phyloP scores from a whole-genome alignment of 177 flowering plant species.

The Telopea speciosissima region DNA sequence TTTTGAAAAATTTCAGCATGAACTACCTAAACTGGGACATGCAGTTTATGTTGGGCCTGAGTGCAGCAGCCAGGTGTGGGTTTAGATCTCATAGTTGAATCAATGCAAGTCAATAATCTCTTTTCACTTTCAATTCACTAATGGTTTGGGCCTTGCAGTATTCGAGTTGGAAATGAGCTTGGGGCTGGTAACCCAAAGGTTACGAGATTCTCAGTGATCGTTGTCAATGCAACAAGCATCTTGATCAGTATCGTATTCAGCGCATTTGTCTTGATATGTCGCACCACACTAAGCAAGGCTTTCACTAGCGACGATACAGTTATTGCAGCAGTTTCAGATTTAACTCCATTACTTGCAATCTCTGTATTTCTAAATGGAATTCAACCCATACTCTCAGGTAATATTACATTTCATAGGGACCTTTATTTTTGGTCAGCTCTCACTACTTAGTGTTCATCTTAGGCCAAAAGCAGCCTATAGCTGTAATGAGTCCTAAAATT shows the following conservation, averaged over 20 bases:
- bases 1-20: conserved; percentile 41
- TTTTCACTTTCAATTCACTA: too few relatives aligned
- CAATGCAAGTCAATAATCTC: neutral
- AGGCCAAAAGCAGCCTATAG: too few relatives aligned
- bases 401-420: neutral
- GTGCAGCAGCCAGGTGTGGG: conserved; percentile 60
- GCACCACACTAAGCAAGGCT: conserved; percentile 36
- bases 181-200: conserved; percentile 55
- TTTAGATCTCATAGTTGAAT: neutral
- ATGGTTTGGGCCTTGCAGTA: conserved; percentile 27
- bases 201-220: conserved; percentile 49
- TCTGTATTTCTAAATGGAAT: conserved; percentile 59
- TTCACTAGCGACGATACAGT: conserved; percentile 42
- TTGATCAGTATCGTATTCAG: conserved; percentile 42
- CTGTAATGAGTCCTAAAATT: too few relatives aligned
- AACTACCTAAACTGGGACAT: conserved; percentile 74
- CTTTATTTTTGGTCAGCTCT: neutral
- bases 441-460: too few relatives aligned
- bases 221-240: conserved; percentile 46
- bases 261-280: conserved; percentile 38
- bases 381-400: conserved; percentile 74
- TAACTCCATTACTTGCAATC: conserved; percentile 57
- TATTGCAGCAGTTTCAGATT: conserved; percentile 34
- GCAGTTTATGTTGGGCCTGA: conserved; percentile 67
- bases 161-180: conserved; percentile 68